phyloP scores from a whole-genome alignment of 1,284 basidiomycete species.

The Leccinum discolor region DNA sequence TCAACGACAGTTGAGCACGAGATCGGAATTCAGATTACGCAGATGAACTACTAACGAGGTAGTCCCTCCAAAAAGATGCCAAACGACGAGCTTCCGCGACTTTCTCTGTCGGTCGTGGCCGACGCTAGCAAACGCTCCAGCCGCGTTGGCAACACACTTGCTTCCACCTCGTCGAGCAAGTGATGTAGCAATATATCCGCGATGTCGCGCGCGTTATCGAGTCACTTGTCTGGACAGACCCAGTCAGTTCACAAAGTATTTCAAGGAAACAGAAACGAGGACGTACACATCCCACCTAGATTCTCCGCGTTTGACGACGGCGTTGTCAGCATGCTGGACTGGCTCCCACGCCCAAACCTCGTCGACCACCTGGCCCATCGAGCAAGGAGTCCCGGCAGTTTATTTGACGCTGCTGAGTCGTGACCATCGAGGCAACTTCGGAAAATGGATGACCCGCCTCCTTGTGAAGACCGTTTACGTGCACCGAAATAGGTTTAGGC shows the following conservation, averaged over 20 bases:
- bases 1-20: not conserved
- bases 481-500: slow-evolving; percentile 69
- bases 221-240: slow-evolving; percentile 58
- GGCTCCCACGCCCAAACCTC: slow-evolving; percentile 85
- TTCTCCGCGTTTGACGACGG: slow-evolving; percentile 58
- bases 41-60: slow-evolving; percentile 51
- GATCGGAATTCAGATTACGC: not conserved
- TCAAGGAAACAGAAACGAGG: not conserved
- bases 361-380: slow-evolving; percentile 46
- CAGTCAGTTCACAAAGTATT: not conserved
- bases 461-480: slow-evolving; percentile 85
- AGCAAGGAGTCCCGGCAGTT: slow-evolving; percentile 51
- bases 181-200: slow-evolving; percentile 67
- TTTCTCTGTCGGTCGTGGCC: slow-evolving; percentile 42
- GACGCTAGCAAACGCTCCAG: slow-evolving; percentile 62
- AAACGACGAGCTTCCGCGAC: slow-evolving; percentile 59
- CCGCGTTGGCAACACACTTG: slow-evolving; percentile 45
- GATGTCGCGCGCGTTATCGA: slow-evolving; percentile 72
- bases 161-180: slow-evolving; percentile 44
- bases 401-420: not conserved
- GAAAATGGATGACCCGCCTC: slow-evolving; percentile 47
- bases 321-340: slow-evolving; percentile 74
- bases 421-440: not conserved
- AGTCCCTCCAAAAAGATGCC: slow-evolving; percentile 84
- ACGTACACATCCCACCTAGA: slow-evolving; percentile 55